Conservation (phyloP, 768 basidiomycete genomes). For the Kondoa subrosea region DNA sequence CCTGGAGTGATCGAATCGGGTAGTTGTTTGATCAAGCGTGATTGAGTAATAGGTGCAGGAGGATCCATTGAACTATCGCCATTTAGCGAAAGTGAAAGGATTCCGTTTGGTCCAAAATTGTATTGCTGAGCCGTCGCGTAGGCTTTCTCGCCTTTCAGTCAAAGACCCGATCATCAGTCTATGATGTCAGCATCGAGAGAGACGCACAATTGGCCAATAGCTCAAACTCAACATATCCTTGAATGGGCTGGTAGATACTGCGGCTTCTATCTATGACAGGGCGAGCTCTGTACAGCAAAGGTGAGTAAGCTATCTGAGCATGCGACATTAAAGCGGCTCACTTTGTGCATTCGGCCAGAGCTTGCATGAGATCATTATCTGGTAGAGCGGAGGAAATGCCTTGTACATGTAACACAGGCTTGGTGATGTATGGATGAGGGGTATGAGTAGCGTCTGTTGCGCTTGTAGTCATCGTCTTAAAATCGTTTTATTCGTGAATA, state of each 20-base stretch:
- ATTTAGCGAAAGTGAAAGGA: slow-evolving; percentile 41
- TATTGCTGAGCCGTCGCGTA: slow-evolving; percentile 65
- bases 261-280: not conserved
- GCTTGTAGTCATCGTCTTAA: too few relatives aligned
- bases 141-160: slow-evolving; percentile 84
- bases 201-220: not conserved
- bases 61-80: slow-evolving; percentile 28
- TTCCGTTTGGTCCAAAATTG: slow-evolving; percentile 47
- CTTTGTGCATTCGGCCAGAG: not conserved
- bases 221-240: slow-evolving; percentile 5
- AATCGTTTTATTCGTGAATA: too few relatives aligned
- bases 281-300: slow-evolving; percentile 9
- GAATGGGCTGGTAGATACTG: not conserved
- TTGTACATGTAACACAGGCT: not conserved
- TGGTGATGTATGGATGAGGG: not conserved
- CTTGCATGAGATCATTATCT: not conserved
- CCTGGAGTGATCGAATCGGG: slow-evolving; percentile 51
- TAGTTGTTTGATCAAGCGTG: slow-evolving; percentile 70
- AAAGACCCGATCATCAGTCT: too few relatives aligned
- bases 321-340: not conserved
- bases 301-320: not conserved
- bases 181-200: not conserved
- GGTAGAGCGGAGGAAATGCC: not conserved
- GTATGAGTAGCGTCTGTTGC: not conserved
- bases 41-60: slow-evolving; percentile 57